Evolutionary conservation across 2,329 filamentous ascomycete genomes (phyloP).

Genomic region (Scytalidium lignicola): DNA sequence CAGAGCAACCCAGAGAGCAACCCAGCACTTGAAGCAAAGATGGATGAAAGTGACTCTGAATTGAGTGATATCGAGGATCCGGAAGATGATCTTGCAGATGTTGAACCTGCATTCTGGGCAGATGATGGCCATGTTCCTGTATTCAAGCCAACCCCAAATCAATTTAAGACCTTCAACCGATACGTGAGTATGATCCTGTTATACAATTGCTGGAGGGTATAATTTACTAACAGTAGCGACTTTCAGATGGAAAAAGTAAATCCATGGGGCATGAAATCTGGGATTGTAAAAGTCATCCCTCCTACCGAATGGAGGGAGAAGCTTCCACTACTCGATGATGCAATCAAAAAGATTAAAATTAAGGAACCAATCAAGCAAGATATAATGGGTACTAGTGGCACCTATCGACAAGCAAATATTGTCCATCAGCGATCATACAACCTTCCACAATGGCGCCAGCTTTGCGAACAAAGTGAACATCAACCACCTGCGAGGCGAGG

Average conservation of each 20-base stretch:
- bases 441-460: constrained; percentile 87
- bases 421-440: constrained; percentile 96
- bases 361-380: constrained; percentile 98
- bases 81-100: constrained; percentile 64
- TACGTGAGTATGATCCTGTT: constrained; percentile 57
- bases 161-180: constrained; percentile 89
- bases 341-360: constrained; percentile 86
- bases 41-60: constrained; percentile 58
- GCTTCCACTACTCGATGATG: constrained; percentile 73
- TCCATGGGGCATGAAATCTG: constrained; percentile 93
- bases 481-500: constrained; percentile 90
- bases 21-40: constrained; percentile 44
- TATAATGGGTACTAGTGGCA: constrained; percentile 92
- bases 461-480: constrained; percentile 92
- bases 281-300: constrained; percentile 93
- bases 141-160: constrained; percentile 91
- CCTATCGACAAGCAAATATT: constrained; percentile 95
- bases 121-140: constrained; percentile 77
- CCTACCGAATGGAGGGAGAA: constrained; percentile 87
- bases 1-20: constrained; percentile 62
- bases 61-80: constrained; percentile 56
- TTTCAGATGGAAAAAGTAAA: constrained; percentile 71
- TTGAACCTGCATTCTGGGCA: constrained; percentile 83
- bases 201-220: neutral
- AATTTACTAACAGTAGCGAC: constrained; percentile 12